Evolutionary conservation across 768 basidiomycete genomes (phyloP), one percentile per base, ranked within the genome.

Genomic region (Collybia sordida): DNA sequence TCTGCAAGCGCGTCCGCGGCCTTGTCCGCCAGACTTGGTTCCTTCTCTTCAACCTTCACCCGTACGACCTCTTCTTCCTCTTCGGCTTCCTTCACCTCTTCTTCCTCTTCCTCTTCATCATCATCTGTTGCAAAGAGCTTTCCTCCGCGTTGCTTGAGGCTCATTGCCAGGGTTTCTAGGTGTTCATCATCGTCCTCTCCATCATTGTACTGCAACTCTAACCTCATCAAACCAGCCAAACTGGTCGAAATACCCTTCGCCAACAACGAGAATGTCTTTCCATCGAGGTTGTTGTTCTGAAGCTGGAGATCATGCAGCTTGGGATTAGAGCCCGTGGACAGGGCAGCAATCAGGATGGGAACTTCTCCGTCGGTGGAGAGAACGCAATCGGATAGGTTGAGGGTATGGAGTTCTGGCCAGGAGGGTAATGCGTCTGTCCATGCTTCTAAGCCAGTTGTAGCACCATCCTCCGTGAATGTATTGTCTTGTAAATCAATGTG

Each of bases 171-270:
- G 42, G 77, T 71, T 49, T 79, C 76, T 15, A 89, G 57, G 55
- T 78, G 69, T 53, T 84, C 86, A 42, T 84, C 84, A 23, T 87
- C 85, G 46, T 90, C 91, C 39, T 92, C 88, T 50, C 82, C 77
- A 11, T 95, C 94, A 59, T 95, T 98, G 72, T 90, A 93, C 62
- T 96, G 94, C 51, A 98, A 61, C 65, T 98, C 96, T 45, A 98
- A 67, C 47, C 66, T 72, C 69, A 71, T 83, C 38, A 99, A 67
- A 34, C 68, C 68, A 21, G 72, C 66, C 40, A 94, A 65, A 36
- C 84, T 81, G 36, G 75, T 71, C 18, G 73, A 72, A 48, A 98
- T 81, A 1, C 81, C 85, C 18, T 77, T 65, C 1, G 88, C 83
- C 22, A 98, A 74, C 4, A 90, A 63, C 23, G 76, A 70, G 51